Conservation (phyloP, 2,329 filamentous ascomycete species). For the Penicillium digitatum region DNA sequence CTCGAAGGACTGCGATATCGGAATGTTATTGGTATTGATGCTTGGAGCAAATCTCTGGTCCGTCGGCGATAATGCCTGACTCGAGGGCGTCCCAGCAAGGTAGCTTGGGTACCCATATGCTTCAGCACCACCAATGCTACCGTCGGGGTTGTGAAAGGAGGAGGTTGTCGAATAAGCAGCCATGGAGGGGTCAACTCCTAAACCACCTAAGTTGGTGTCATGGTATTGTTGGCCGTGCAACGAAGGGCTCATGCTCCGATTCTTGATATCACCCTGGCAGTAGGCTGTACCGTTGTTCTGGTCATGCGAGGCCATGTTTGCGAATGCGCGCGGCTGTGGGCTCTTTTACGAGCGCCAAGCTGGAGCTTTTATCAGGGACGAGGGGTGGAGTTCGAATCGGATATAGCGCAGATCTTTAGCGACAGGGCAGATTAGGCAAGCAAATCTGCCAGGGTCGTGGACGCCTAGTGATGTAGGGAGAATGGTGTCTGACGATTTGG, state of each 20-base stretch:
- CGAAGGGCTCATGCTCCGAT: conserved; percentile 43
- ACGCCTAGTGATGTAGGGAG: conserved; percentile 3
- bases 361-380: not conserved
- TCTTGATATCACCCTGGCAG: conserved; percentile 35
- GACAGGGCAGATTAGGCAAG: not conserved
- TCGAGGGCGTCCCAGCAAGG: conserved; percentile 29
- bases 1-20: conserved; percentile 38
- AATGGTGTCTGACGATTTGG: not conserved
- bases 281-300: conserved; percentile 35
- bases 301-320: conserved; percentile 34
- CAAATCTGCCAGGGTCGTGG: conserved; percentile 4
- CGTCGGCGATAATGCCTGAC: conserved; percentile 30
- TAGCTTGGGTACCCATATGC: conserved; percentile 38
- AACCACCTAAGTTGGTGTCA: conserved; percentile 26
- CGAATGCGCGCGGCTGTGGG: conserved; percentile 16
- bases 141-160: conserved; percentile 30
- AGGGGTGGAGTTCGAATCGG: not conserved
- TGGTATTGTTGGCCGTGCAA: conserved; percentile 41
- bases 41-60: conserved; percentile 33
- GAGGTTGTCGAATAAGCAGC: conserved; percentile 33
- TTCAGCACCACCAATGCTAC: conserved; percentile 28
- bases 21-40: conserved; percentile 27
- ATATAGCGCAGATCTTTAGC: not conserved
- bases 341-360: not conserved
- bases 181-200: conserved; percentile 39